Percentiles rank a stretch among this genome's conserved stretches.
Evolutionary conservation across 352 stramenopile genomes (phyloP).

Genomic region (Globisporangium recalcitrans): DNA sequence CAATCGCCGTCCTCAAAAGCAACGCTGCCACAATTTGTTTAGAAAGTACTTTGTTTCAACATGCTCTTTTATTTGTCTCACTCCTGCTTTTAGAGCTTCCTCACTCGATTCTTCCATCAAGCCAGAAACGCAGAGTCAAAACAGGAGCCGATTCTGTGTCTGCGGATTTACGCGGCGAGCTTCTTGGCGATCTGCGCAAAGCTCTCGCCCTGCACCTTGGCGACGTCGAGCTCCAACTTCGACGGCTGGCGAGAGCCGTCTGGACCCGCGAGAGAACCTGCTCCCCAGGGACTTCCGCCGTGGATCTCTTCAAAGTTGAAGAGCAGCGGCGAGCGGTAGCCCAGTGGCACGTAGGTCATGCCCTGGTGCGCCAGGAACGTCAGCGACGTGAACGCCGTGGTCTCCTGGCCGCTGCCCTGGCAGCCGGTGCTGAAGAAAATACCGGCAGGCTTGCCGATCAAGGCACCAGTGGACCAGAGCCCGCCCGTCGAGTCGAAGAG

Average conservation of each 20-base stretch:
- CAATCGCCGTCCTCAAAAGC: no score
- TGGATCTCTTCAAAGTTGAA: constrained; percentile 46
- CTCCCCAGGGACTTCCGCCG: constrained; percentile 48
- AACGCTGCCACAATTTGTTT: no score
- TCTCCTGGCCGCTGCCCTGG: constrained; percentile 76
- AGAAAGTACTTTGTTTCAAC: no score
- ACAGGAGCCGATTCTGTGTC: no score
- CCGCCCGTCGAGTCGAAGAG: constrained; percentile 66
- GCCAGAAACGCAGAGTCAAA: no score
- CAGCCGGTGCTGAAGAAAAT: constrained; percentile 63
- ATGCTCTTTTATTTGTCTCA: no score
- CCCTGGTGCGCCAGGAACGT: constrained; percentile 75
- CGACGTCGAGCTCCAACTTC: constrained; percentile 56
- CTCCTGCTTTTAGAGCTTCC: no score
- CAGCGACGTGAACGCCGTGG: constrained; percentile 54
- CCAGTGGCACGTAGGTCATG: constrained; percentile 77
- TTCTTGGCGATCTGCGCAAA: constrained; percentile 80
- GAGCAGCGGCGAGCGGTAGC: constrained; percentile 29
- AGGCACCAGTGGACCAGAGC: constrained; percentile 55
- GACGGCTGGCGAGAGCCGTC: constrained; percentile 61
- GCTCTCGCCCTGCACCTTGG: constrained; percentile 63
- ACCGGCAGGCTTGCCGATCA: constrained; percentile 67
- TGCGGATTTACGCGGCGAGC: constrained; percentile 40
- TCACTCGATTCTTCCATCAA: no score
- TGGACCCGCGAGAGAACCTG: constrained; percentile 48